A percentile compares a stretch with the other conserved stretches of the same genome.
phyloP scores from a whole-genome alignment of 345 rosid genomes.

The Syzygium oleosum region DNA sequence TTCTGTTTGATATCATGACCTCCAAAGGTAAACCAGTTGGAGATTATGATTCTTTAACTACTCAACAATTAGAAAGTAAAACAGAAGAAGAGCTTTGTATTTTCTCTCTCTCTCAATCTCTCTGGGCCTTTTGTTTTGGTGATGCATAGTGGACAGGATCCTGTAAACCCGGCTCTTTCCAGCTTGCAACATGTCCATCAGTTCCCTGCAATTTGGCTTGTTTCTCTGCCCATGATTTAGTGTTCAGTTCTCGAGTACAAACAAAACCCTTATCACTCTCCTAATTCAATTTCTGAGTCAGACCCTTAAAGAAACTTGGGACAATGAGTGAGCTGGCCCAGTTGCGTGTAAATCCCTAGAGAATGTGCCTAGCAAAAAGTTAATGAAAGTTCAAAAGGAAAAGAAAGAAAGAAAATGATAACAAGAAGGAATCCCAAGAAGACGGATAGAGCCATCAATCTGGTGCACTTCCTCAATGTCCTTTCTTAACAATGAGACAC shows the following conservation, averaged over 20 bases:
- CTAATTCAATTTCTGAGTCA: not conserved
- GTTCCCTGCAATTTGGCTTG: not conserved
- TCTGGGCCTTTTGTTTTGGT: not conserved
- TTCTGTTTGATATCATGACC: not conserved
- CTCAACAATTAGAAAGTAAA: not conserved
- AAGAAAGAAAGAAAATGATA: not conserved
- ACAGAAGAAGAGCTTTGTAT: constrained; percentile 27
- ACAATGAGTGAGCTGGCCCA: not conserved
- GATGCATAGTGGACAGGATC: constrained; percentile 47
- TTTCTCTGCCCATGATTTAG: not conserved
- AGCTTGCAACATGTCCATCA: constrained; percentile 21
- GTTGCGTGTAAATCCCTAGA: not conserved
- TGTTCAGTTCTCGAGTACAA: constrained; percentile 7
- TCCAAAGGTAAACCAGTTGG: not conserved
- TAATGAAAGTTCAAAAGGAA: not conserved
- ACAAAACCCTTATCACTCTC: not conserved
- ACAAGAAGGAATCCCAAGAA: not conserved
- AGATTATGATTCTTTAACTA: not conserved
- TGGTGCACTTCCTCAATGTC: constrained; percentile 1
- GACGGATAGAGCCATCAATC: not conserved
- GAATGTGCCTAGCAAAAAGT: not conserved
- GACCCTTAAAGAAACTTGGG: not conserved
- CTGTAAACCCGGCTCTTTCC: constrained; percentile 66
- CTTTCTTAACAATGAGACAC: constrained; percentile 7
- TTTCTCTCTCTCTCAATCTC: constrained; percentile 9